A percentile compares a stretch with the other conserved stretches of the same genome.
Evolutionary conservation across 257 asterid species (phyloP).

Genomic region (Galeopsis tetrahit): DNA sequence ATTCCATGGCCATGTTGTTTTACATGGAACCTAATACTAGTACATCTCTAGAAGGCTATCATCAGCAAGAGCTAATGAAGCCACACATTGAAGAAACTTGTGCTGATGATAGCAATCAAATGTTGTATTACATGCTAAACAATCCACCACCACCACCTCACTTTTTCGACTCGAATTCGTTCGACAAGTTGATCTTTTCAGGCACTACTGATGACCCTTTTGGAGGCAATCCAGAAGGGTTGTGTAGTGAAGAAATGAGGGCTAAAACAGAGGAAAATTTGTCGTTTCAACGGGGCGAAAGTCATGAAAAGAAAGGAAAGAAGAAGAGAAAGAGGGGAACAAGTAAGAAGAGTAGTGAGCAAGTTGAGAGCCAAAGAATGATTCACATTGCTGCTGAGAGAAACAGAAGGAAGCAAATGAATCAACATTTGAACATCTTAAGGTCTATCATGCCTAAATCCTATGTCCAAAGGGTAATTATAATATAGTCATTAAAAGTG

Average conservation of each 20-base stretch:
- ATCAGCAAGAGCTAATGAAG: slow-evolving; percentile 34
- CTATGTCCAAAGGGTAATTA: slow-evolving; percentile 79
- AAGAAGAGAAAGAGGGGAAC: slow-evolving; percentile 76
- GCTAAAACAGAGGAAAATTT: slow-evolving; percentile 4
- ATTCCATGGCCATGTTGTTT: slow-evolving; percentile 45
- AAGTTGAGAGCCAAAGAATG: slow-evolving; percentile 94
- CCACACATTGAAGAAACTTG: slow-evolving; percentile 40
- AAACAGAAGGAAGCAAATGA: slow-evolving; percentile 91
- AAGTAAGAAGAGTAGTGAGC: slow-evolving; percentile 64
- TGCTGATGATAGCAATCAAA: slow-evolving; percentile 35
- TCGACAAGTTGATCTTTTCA: slow-evolving; percentile 61
- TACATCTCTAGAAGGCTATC: slow-evolving; percentile 33
- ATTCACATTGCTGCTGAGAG: slow-evolving; percentile 91
- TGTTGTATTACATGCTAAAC: slow-evolving; percentile 64
- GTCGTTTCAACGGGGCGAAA: slow-evolving; percentile 33
- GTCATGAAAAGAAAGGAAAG: slow-evolving; percentile 44
- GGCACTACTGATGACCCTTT: slow-evolving; percentile 40
- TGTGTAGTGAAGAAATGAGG: not conserved
- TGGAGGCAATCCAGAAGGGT: not conserved
- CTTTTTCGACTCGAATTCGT: slow-evolving; percentile 46
- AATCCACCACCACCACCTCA: slow-evolving; percentile 37
- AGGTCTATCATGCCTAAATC: slow-evolving; percentile 93
- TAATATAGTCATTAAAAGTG: not conserved
- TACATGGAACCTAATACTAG: slow-evolving; percentile 35
- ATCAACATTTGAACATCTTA: slow-evolving; percentile 80